These are phyloP conservation scores for Tinospora cordifolia DNA, from an alignment of 164 flowering plant genomes.

Conservation along the genomic window DNA sequence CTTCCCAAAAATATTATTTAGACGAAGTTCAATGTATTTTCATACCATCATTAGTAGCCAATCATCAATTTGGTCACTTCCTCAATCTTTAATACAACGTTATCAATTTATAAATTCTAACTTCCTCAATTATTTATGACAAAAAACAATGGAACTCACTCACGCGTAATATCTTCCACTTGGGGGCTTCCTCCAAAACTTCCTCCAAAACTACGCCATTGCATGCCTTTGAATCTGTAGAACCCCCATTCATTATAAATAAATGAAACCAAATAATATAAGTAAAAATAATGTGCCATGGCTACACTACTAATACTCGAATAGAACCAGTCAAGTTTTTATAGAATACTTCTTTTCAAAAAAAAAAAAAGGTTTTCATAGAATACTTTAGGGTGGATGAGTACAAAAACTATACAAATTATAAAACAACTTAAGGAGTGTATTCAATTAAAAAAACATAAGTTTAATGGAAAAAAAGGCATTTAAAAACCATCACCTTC, in stretches of 20 bases:
- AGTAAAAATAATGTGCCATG: neutral
- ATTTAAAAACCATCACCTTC: constrained; percentile 30
- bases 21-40: too few species aligned
- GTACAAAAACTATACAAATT: neutral
- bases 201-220: constrained; percentile 48
- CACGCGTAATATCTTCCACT: constrained; percentile 98
- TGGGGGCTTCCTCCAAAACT: constrained; percentile 88
- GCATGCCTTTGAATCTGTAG: constrained; percentile 25
- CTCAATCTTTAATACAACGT: neutral
- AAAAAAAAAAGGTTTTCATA: too few species aligned
- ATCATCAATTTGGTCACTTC: neutral
- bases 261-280: constrained; percentile 7
- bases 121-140: neutral
- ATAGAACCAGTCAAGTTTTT: neutral
- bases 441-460: neutral
- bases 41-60: too few species aligned
- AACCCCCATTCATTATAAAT: constrained; percentile 24
- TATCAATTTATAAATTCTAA: neutral
- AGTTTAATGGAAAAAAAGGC: too few species aligned
- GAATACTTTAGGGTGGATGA: neutral
- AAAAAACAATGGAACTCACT: constrained; percentile 53
- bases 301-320: neutral
- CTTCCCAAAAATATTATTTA: too few species aligned
- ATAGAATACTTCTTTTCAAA: neutral
- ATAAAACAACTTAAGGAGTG: neutral